Evolutionary conservation across 106 monocot species (phyloP), one percentile per base, ranked within the genome.

Genomic region (Vanilla planifolia): DNA sequence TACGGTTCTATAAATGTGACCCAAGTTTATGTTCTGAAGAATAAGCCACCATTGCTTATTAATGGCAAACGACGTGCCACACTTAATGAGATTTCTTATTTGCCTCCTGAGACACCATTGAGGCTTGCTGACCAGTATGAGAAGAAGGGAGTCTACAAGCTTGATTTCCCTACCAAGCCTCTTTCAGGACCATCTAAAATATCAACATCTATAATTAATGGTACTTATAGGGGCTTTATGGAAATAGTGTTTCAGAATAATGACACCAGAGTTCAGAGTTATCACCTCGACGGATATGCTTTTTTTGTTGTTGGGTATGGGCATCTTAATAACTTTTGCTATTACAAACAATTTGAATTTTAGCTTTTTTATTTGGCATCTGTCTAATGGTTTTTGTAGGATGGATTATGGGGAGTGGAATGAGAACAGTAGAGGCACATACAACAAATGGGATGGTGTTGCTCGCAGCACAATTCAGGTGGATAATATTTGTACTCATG

Each of bases 231-330:
- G 44, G 92, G 86, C 21, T 92, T 92, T 58, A 71, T 91, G 63
- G 90, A 91, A 61, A 91, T 91, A 30, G 56, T 91, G 25, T 82
- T 91, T 33, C 76, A 85, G 82, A 91, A 91, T 64, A 92, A 92
- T 61, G 86, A 79, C 48, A 86, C 92, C 6, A 65, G 15, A 47
- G 77, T 83, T 42, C 86, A 83, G 71, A 77, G 60, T 52, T 92
- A 77, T 60, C 92, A 92, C 63, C 43, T 92, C 48, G 83, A 92
- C 70, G 90, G 90, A 67, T 91, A 91, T 74, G 72, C 85, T 28
- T 85, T 91, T 60, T 91, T 85, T 55, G 85, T 85, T 61, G 90
- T 79, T 62, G 90, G 90, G 90, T 91, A 91, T 43, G 63, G 14
- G 34, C 24, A 50, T 1, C 46, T 33, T 74, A 27, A 48, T 30